Evolutionary conservation across 257 asterid species (phyloP), one percentile per base, ranked within the genome.

Genomic region (Verbena officinalis): DNA sequence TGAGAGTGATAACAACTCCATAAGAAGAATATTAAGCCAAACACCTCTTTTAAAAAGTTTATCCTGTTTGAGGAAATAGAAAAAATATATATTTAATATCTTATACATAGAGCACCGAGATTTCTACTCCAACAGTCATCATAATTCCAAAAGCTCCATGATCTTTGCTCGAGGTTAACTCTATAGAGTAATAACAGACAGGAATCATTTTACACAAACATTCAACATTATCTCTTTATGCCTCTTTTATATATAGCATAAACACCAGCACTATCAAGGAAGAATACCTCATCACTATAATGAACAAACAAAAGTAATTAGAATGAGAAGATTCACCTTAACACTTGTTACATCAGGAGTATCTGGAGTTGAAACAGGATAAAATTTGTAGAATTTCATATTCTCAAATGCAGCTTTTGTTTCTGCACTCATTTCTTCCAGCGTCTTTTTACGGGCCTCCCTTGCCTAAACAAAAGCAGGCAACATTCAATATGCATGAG

Each of bases 381-480:
- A 93, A 77, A 87, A 93, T 70, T 93, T 93, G 78, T 78, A 78
- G 69, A 90, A 84, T 44, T 53, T 77, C 90, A 90, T 90, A 62
- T 73, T 81, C 63, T 87, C 77, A 72, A 82, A 81, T 17, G 96
- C 97, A 66, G 81, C 71, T 87, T 51, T 93, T 43, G 87, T 71
- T 67, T 80, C 89, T 5, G 42, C 73, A 53, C 89, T 84, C 99
- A 93, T 75, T 67, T 87, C 96, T 21, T 77, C 91, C 76, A 80
- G 48, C 19, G 88, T 88, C 71, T 86, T 93, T 79, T 51, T 81
- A 72, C 99, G 92, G 51, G 95, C 89, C 60, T 80, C 94, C 83
- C 82, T 86, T 44, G 97, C 97, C 98, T 91, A 44, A 55, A 60
- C n/a, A 53, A 61, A 61, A 13, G 55, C 48, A 52, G 36, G 74